Conservation (phyloP, 441 rosid genomes). For the Kokia cookei region DNA sequence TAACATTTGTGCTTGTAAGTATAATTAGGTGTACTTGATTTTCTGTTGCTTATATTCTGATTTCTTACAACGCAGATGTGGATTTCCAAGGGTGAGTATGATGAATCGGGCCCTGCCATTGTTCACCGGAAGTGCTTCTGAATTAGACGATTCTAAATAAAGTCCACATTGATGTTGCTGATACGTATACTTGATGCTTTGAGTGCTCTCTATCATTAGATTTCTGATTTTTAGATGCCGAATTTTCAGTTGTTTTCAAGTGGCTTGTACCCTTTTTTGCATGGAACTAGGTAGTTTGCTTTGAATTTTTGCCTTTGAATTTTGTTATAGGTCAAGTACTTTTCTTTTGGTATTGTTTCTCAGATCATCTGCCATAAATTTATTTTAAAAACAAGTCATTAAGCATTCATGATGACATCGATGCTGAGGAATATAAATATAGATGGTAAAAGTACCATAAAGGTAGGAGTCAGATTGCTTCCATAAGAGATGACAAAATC, state of each 20-base stretch:
- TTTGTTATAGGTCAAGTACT: background rate
- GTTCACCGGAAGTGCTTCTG: conserved; percentile 42
- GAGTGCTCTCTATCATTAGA: background rate
- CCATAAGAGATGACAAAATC: background rate
- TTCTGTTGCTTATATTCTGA: background rate
- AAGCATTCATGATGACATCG: background rate
- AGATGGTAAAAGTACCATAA: no score
- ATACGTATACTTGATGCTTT: background rate
- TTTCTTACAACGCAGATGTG: conserved; percentile 26
- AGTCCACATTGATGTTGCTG: background rate
- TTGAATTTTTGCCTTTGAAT: background rate
- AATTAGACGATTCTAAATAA: background rate
- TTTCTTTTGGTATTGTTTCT: background rate
- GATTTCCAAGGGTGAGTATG: conserved; percentile 39
- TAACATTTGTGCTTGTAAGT: conserved; percentile 5
- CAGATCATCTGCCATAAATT: background rate
- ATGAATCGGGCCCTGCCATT: conserved; percentile 38
- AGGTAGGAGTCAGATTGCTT: no score
- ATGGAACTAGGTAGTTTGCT: background rate
- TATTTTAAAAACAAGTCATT: background rate
- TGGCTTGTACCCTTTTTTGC: background rate
- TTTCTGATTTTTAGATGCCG: conserved; percentile 4
- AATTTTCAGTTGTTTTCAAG: background rate
- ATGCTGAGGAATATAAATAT: background rate
- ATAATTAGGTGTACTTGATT: background rate